Evolutionary conservation across 2,329 filamentous ascomycete species (phyloP), one percentile per base, ranked within the genome.

Genomic region (Talaromyces sp.): DNA sequence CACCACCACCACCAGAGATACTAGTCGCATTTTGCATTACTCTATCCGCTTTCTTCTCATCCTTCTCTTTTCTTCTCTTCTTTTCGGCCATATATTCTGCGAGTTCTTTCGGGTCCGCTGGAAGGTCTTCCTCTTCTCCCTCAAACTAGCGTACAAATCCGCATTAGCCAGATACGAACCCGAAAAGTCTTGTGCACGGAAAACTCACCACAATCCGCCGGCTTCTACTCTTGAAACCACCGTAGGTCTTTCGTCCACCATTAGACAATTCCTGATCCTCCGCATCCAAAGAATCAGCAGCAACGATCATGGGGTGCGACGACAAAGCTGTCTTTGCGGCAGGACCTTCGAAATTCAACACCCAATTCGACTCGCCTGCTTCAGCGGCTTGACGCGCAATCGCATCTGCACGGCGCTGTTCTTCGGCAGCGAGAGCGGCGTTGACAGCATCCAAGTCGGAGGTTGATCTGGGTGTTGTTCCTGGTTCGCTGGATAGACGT

Each of bases 361-460:
- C 75, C 80, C 80, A 81, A 68, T 81, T 74, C 8, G 78, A 76
- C 67, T 81, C 80, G 19, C 79, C 79, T 0, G 78, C 75, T 57
- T 80, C 78, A 3, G 77, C 78, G 10, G 78, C 79, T 67, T 79
- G 76, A 35, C 74, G 74, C 9, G 77, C 69, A 64, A 80, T 63
- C 4, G 78, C 78, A 37, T 78, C 75, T 33, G 74, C 72, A 5
- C 78, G 76, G 64, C 79, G 80, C 22, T 75, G 73, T 62, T 81
- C 79, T 50, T 80, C 79, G 0, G 74, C 76, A 17, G 75, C 76
- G 10, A 81, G 69, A 5, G 78, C 79, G 17, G 75, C 77, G 13
- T 76, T 71, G 61, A 81, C 79, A 3, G 75, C 75, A 45, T 78
- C 71, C 8, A 80, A 68, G 47, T 81, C 79, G 5, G 77, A 74